A percentile compares a stretch with the other conserved stretches of the same genome.
Conservation (phyloP, 108 stramenopile genomes). For the Nitzschia sp. region DNA sequence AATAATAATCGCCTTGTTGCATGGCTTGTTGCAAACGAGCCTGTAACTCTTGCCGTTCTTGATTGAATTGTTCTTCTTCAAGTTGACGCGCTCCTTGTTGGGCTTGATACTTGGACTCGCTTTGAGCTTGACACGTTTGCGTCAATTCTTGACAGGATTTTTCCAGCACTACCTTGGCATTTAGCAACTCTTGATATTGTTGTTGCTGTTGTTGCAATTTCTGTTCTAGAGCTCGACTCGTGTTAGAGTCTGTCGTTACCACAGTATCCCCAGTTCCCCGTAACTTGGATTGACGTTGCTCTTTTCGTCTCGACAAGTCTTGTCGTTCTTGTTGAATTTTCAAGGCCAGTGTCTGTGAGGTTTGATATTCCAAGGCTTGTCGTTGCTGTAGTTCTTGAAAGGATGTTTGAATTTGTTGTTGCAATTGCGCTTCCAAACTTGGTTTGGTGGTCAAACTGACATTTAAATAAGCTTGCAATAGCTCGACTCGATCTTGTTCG, state of each 20-base stretch:
- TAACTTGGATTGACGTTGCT: background rate
- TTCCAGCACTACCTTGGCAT: no score
- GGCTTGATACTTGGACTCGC: no score
- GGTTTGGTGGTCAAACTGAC: conserved; percentile 8
- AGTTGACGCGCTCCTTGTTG: no score
- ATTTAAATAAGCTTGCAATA: background rate
- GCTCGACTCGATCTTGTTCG: background rate
- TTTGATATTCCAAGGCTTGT: background rate
- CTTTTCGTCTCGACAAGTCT: background rate
- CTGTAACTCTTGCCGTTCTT: background rate
- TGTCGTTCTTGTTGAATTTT: background rate
- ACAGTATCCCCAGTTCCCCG: no score
- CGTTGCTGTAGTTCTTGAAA: background rate
- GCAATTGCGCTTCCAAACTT: background rate
- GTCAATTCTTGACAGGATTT: no score
- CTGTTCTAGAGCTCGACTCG: no score
- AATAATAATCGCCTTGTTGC: background rate
- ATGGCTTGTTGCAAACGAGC: background rate
- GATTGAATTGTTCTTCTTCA: no score
- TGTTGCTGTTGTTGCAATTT: no score
- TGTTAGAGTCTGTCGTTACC: no score
- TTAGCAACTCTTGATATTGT: no score
- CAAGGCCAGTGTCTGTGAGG: no score
- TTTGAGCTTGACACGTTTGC: no score
- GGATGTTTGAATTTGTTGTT: background rate